A percentile compares a stretch with the other conserved stretches of the same genome.
Conservation (phyloP, 495 filamentous ascomycete genomes). For the Evernia prunastri region DNA sequence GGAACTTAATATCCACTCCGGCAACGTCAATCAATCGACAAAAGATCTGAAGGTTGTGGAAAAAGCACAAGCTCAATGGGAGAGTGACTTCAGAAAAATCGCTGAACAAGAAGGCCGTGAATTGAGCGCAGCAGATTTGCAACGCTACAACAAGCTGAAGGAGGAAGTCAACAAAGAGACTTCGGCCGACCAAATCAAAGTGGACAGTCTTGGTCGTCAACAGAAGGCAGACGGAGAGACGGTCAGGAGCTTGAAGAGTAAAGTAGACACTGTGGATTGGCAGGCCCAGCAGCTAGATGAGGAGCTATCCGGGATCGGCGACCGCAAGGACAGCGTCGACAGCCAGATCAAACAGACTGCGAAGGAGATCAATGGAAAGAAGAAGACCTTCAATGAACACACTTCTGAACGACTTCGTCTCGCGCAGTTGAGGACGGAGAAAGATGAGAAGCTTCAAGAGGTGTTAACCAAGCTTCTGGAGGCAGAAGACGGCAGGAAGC, state of each 20-base stretch:
- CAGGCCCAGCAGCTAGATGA: slow-evolving; percentile 64
- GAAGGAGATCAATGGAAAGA: slow-evolving; percentile 78
- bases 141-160: slow-evolving; percentile 80
- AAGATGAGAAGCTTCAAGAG: slow-evolving; percentile 83
- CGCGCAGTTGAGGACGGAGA: slow-evolving; percentile 72
- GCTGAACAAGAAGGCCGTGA: slow-evolving; percentile 80
- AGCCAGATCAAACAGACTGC: slow-evolving; percentile 56
- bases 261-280: slow-evolving; percentile 70
- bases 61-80: slow-evolving; percentile 85
- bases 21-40: slow-evolving; percentile 59
- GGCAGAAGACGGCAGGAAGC: slow-evolving; percentile 73
- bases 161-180: slow-evolving; percentile 82
- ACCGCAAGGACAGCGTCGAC: slow-evolving; percentile 56
- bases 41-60: slow-evolving; percentile 78
- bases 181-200: slow-evolving; percentile 70
- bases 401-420: slow-evolving; percentile 77
- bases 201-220: slow-evolving; percentile 77
- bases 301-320: slow-evolving; percentile 62
- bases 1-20: slow-evolving; percentile 63
- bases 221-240: slow-evolving; percentile 85
- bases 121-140: slow-evolving; percentile 76
- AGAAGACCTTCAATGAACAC: slow-evolving; percentile 78
- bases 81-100: slow-evolving; percentile 74
- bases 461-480: slow-evolving; percentile 71
- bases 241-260: slow-evolving; percentile 75